These are phyloP conservation scores for Linum tenue DNA, from an alignment of 345 rosid species.

Conservation along the genomic window DNA sequence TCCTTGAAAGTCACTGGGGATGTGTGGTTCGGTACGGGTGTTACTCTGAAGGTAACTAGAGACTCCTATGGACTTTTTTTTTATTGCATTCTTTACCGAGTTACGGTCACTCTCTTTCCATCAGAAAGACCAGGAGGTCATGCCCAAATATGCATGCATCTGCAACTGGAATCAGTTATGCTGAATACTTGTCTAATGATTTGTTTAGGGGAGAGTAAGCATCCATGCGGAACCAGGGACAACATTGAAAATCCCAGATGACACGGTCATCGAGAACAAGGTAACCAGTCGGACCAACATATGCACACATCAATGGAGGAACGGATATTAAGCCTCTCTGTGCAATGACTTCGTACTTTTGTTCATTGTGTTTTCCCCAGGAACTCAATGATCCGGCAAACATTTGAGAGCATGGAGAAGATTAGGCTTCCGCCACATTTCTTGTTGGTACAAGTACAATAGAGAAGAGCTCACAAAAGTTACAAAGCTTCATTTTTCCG, in stretches of 20 bases:
- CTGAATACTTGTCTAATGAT: too few relatives aligned
- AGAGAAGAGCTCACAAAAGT: too few relatives aligned
- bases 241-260: constrained; percentile 39
- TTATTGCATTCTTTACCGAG: too few relatives aligned
- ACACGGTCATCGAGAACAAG: constrained; percentile 31
- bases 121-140: neutral
- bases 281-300: constrained; percentile 12
- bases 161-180: too few relatives aligned
- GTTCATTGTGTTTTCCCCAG: constrained; percentile 15
- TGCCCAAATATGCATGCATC: too few relatives aligned
- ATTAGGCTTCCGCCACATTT: too few relatives aligned
- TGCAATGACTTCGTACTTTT: neutral
- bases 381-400: constrained; percentile 27
- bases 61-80: too few relatives aligned
- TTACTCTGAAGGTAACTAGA: constrained; percentile 42
- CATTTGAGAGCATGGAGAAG: constrained; percentile 12
- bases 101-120: neutral
- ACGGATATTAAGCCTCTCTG: neutral
- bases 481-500: too few relatives aligned
- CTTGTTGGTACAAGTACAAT: too few relatives aligned
- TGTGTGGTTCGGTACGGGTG: constrained; percentile 54
- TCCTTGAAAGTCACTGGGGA: constrained; percentile 53
- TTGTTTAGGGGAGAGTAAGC: constrained; percentile 32
- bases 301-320: neutral
- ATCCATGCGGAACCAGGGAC: constrained; percentile 39